Percentiles rank a stretch among this genome's conserved stretches.
These are phyloP conservation scores for Coniochaeta sp. DNA, from an alignment of 2,329 filamentous ascomycete genomes.

Conservation along the genomic window DNA sequence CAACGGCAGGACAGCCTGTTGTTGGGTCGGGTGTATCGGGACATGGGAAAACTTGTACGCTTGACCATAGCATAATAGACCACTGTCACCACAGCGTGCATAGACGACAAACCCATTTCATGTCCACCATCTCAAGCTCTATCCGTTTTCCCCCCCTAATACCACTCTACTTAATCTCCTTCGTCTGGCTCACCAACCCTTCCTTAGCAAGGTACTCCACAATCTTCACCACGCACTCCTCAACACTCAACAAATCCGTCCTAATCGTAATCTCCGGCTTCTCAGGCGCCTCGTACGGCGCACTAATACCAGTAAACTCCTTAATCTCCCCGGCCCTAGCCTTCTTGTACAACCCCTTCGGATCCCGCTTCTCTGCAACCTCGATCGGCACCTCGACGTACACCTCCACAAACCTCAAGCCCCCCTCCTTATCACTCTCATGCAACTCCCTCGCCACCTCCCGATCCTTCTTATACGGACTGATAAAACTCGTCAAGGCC, in stretches of 20 bases:
- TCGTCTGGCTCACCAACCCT: constrained; percentile 43
- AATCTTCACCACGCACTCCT: constrained; percentile 84
- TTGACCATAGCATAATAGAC: no score
- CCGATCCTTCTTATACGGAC: constrained; percentile 83
- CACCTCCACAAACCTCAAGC: constrained; percentile 87
- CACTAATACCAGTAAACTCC: constrained; percentile 93
- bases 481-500: constrained; percentile 94
- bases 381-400: constrained; percentile 87
- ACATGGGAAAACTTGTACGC: no score
- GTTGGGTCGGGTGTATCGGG: no score
- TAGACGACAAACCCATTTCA: no score
- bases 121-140: no score
- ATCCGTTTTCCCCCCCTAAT: not conserved
- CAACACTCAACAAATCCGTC: constrained; percentile 74
- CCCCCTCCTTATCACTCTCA: constrained; percentile 54
- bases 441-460: constrained; percentile 77
- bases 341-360: constrained; percentile 98
- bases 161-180: constrained; percentile 16
- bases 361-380: constrained; percentile 89
- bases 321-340: constrained; percentile 89
- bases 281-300: constrained; percentile 87
- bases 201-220: constrained; percentile 68
- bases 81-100: no score
- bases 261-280: constrained; percentile 81
- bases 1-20: no score